Base-by-base conservation (phyloP, 2,329 filamentous ascomycete genomes). In the Whalleya microplaca region DNA sequence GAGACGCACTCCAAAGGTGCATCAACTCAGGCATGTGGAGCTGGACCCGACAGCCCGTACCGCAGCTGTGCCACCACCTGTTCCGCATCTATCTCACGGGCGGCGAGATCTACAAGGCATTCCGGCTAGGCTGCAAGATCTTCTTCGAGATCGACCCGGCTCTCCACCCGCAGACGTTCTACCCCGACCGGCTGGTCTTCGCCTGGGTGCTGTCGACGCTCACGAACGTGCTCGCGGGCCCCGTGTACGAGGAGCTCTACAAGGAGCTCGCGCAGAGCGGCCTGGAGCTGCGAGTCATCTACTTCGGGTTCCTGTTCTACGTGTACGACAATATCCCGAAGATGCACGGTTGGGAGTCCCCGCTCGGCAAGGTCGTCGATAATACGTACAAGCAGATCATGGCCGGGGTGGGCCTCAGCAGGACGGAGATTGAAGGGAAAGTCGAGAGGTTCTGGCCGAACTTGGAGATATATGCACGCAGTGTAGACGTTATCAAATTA, bases 1-100 rank as follows among this genome's bases (percentile, higher is more conserved):
- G 56, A 40, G 48, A 48, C 4, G 53, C 62, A 18, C 58, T 70
- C n/a, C 56, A 59, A 47, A 56, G 67, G 57, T 70, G 66, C 29
- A 58, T 69, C 16, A 55, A 59, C n/a, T 67, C 67, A 7, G 63
- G 63, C 41, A 55, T 68, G 51, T 70, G 66, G 66, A 48, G 18
- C 7, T 68, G 64, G 66, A 58, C 63, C 12, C 57, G 62, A 20
- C 66, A 68, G 48, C 68, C 68, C 7, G 63, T 70, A 18, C 66
- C 65, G 2, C 43, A 49, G 20, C 62, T 70, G 9, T 64, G 58
- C 53, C 63, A 58, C 5, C 64, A 61, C 14, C 64, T 70, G 41
- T 62, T 67, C 46, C 32, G 55, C 10, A 41, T 46, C 29, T 68
- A 68, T 49, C 48, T 70, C 9, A 54, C 59, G 42, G 51, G 51